Evolutionary conservation across 2,329 filamentous ascomycete species (phyloP), one percentile per base, ranked within the genome.

Genomic region (Colletotrichum tofieldiae): DNA sequence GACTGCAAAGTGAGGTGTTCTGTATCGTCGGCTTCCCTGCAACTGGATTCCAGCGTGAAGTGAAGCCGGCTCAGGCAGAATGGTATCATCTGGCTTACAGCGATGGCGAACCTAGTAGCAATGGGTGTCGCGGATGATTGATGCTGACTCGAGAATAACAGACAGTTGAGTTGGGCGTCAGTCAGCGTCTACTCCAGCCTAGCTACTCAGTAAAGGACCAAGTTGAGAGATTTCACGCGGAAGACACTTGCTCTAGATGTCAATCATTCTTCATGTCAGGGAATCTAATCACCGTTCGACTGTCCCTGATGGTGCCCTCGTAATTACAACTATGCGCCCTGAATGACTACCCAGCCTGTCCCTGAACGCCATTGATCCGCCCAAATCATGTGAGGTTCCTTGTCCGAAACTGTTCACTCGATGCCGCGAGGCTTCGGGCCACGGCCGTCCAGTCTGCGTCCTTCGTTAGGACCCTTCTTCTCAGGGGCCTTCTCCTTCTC

Each of bases 401-500:
- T 20, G n/a, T 29, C 12, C n/a, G 32, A 29, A 37, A 11, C 35
- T n/a, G 2, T 18, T 52, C n/a, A 63, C 35, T 63, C 60, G 23
- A 63, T 63, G 47, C 60, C 60, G n/a, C 60, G 60, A 41, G 60
- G 60, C 47, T 63, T 63, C 16, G 60, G 60, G 35, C 60, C 60
- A 39, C 84, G 83, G 6, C 85, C 84, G 73, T 87, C 86, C 12
- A 86, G 77, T 58, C 85, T 80, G 41, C 82, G 81, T 3, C 85
- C 86, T 51, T 86, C 85, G 18, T 78, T 77, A 1, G 84, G 73
- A 0, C 78, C 80, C 76, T 87, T 87, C 81, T 86, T 88, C 73
- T 86, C 86, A 0, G 82, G 81, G 0, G 81, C 80, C 74, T 87
- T 86, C 11, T 81, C 79, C 78, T 87, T 86, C 18, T 85, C 85